Percentiles rank a stretch among this genome's conserved stretches.
These are phyloP conservation scores for Xerocomus amazonicus DNA, from an alignment of 1,284 basidiomycete genomes.

Conservation along the genomic window DNA sequence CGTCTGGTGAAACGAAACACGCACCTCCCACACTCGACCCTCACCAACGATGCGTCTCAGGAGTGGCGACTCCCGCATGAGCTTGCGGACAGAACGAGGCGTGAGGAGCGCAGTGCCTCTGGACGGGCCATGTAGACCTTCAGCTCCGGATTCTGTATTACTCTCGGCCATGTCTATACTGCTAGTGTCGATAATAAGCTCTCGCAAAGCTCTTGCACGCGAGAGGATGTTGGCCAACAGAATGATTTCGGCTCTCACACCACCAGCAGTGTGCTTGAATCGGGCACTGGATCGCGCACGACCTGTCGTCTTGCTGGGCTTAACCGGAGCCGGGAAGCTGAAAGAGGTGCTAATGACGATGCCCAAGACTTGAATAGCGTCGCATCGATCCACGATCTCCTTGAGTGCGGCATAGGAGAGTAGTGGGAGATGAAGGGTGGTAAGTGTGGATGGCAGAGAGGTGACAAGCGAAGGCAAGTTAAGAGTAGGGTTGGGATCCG, in stretches of 20 bases:
- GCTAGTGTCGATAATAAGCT: slow-evolving; percentile 20
- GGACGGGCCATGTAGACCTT: not conserved
- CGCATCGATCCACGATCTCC: slow-evolving; percentile 23
- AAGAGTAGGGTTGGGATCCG: not conserved
- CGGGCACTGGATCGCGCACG: not conserved
- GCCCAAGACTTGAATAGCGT: slow-evolving; percentile 15
- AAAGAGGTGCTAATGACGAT: slow-evolving; percentile 21
- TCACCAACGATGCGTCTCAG: slow-evolving; percentile 47
- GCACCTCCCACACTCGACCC: slow-evolving; percentile 57
- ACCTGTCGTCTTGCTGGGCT: not conserved
- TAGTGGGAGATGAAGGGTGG: slow-evolving; percentile 22
- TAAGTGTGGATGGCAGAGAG: slow-evolving; percentile 18
- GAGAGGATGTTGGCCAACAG: slow-evolving; percentile 15
- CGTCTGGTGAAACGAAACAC: slow-evolving; percentile 6
- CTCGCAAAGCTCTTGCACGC: slow-evolving; percentile 10
- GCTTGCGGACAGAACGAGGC: slow-evolving; percentile 14
- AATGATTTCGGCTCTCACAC: slow-evolving; percentile 15
- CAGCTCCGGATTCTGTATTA: not conserved
- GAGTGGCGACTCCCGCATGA: slow-evolving; percentile 23
- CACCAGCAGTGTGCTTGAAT: not conserved
- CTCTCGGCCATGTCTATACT: not conserved
- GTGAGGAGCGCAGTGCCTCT: slow-evolving; percentile 13
- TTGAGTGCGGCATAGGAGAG: slow-evolving; percentile 21
- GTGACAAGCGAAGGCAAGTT: slow-evolving; percentile 8
- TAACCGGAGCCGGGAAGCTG: not conserved